Conservation (phyloP, 176 grass and related monocot genomes). For the Secale cereale region DNA sequence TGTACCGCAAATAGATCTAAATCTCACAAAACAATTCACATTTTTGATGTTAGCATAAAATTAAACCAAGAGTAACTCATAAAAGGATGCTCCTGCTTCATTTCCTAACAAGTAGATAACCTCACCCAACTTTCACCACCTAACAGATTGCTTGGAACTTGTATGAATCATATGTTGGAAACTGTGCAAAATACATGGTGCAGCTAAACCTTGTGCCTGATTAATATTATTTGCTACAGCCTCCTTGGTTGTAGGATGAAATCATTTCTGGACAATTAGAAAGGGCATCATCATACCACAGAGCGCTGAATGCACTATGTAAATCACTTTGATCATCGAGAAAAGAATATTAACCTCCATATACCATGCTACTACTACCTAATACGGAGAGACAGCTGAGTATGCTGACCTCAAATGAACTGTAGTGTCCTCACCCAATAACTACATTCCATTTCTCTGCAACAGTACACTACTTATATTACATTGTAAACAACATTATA, state of each 20-base stretch:
- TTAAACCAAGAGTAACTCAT: neutral
- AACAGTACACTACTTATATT: slow-evolving; percentile 15
- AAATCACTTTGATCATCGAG: neutral
- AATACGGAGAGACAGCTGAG: slow-evolving; percentile 1
- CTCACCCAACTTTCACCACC: neutral
- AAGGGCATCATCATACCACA: neutral
- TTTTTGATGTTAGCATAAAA: neutral
- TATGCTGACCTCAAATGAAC: slow-evolving; percentile 18
- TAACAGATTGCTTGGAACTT: neutral
- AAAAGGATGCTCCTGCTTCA: neutral
- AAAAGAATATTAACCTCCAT: neutral
- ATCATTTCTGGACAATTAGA: neutral
- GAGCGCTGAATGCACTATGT: neutral
- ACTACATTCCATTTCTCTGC: neutral
- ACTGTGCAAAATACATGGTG: neutral
- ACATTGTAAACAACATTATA: slow-evolving; percentile 4
- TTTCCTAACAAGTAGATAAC: neutral
- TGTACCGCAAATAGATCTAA: too few relatives aligned
- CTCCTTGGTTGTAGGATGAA: neutral
- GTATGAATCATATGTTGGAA: neutral
- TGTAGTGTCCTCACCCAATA: neutral
- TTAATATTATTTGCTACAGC: neutral
- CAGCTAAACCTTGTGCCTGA: neutral
- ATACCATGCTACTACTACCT: slow-evolving; percentile 8
- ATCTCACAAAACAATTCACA: neutral